phyloP scores from a whole-genome alignment of 2,329 filamentous ascomycete genomes.

The Ophiostoma montium region DNA sequence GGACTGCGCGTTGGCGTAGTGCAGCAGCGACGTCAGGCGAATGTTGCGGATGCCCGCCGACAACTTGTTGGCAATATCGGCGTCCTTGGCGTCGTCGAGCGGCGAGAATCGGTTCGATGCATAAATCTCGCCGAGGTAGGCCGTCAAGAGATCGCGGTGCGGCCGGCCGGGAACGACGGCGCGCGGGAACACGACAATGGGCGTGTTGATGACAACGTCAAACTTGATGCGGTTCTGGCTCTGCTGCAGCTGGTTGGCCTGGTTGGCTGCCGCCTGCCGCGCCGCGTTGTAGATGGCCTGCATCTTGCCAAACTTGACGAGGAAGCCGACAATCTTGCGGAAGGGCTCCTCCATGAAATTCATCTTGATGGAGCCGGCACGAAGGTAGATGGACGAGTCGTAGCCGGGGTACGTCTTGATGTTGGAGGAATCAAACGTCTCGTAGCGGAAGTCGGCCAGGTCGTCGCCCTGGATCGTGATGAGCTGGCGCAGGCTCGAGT shows the following conservation, averaged over 20 bases:
- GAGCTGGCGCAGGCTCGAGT: slow-evolving; percentile 70
- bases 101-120: slow-evolving; percentile 85
- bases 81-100: slow-evolving; percentile 59
- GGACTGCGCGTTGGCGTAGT: slow-evolving; percentile 55
- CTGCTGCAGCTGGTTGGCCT: slow-evolving; percentile 86
- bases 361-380: slow-evolving; percentile 88
- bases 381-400: slow-evolving; percentile 78
- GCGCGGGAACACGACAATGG: slow-evolving; percentile 88
- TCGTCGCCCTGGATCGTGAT: slow-evolving; percentile 93
- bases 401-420: slow-evolving; percentile 74
- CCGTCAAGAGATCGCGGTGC: slow-evolving; percentile 71
- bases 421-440: slow-evolving; percentile 73
- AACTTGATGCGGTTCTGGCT: slow-evolving; percentile 85
- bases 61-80: slow-evolving; percentile 74
- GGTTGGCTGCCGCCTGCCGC: slow-evolving; percentile 81
- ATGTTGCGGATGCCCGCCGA: slow-evolving; percentile 87
- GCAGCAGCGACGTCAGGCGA: slow-evolving; percentile 74
- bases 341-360: slow-evolving; percentile 97
- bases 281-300: slow-evolving; percentile 97
- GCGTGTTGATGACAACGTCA: slow-evolving; percentile 83
- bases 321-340: slow-evolving; percentile 92
- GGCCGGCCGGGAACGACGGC: slow-evolving; percentile 55
- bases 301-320: slow-evolving; percentile 99
- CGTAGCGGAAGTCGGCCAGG: slow-evolving; percentile 91
- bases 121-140: slow-evolving; percentile 94